Percentiles rank a stretch among this genome's conserved stretches.
phyloP scores from a whole-genome alignment of 2,329 filamentous ascomycete genomes.

The Aspergillus clavatus region DNA sequence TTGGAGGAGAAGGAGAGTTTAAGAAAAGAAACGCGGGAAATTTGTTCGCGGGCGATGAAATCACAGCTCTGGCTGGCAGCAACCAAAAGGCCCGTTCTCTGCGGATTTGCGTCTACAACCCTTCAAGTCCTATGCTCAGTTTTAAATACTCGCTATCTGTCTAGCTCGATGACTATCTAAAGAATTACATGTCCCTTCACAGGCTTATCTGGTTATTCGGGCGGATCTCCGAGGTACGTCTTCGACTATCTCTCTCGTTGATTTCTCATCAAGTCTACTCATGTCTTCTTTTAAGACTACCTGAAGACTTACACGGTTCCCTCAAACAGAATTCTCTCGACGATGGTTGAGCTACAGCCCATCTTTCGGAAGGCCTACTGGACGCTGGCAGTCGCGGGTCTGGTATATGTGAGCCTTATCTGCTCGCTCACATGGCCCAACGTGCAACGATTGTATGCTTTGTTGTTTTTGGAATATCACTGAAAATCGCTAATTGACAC shows the following conservation, averaged over 20 bases:
- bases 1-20: not conserved
- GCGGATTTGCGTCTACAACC: too few species aligned
- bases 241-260: not conserved
- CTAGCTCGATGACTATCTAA: not conserved
- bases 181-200: not conserved
- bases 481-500: not conserved
- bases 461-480: not conserved
- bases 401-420: conserved; percentile 64
- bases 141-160: not conserved
- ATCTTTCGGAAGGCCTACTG: conserved; percentile 52
- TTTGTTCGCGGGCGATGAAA: not conserved
- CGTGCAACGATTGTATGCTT: conserved; percentile 72
- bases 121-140: too few species aligned
- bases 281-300: too few species aligned
- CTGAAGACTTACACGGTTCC: too few species aligned
- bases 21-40: not conserved
- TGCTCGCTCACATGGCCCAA: conserved; percentile 61
- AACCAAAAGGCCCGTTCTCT: too few species aligned
- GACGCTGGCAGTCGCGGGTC: conserved; percentile 55
- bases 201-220: not conserved
- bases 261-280: not conserved
- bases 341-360: conserved; percentile 39
- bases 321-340: too few species aligned
- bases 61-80: not conserved
- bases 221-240: not conserved